Evolutionary conservation across 2,329 filamentous ascomycete species (phyloP).

Genomic region (Alternaria novae-zelandiae): DNA sequence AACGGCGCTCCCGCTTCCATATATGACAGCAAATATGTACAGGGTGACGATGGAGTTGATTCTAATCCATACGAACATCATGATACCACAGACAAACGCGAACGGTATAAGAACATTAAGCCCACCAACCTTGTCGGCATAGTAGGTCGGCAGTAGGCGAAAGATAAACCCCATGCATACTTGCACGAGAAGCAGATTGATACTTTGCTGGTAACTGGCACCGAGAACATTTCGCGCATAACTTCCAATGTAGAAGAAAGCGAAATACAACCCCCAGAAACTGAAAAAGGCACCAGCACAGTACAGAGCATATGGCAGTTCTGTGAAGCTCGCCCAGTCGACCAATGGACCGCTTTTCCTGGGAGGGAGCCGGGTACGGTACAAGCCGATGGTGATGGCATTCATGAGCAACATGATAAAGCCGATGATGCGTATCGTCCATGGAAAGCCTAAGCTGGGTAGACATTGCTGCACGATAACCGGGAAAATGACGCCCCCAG

Average conservation of each 20-base stretch:
- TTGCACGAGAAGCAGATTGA: slow-evolving; percentile 63
- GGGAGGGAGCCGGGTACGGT: slow-evolving; percentile 48
- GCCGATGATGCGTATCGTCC: slow-evolving; percentile 68
- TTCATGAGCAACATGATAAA: slow-evolving; percentile 62
- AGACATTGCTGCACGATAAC: slow-evolving; percentile 42
- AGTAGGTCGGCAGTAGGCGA: slow-evolving; percentile 56
- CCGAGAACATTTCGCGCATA: slow-evolving; percentile 54
- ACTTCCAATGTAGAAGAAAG: slow-evolving; percentile 54
- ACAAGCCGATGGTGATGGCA: slow-evolving; percentile 42
- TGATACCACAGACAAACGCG: slow-evolving; percentile 54
- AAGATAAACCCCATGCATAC: slow-evolving; percentile 57
- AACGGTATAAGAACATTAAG: slow-evolving; percentile 57
- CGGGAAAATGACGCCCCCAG: slow-evolving; percentile 41
- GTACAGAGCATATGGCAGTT: slow-evolving; percentile 49
- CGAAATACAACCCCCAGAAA: slow-evolving; percentile 51
- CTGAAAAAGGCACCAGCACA: slow-evolving; percentile 45
- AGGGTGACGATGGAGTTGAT: slow-evolving; percentile 32
- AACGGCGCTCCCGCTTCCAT: slow-evolving; percentile 37
- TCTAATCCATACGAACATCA: slow-evolving; percentile 48
- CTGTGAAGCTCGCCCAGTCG: slow-evolving; percentile 51
- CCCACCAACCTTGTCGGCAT: slow-evolving; percentile 50
- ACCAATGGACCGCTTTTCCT: slow-evolving; percentile 51
- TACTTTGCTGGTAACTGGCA: slow-evolving; percentile 58
- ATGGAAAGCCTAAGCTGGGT: slow-evolving; percentile 57
- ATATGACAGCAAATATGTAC: slow-evolving; percentile 41